These are phyloP conservation scores for Penicillium alfredii DNA, from an alignment of 495 filamentous ascomycete genomes.

Conservation along the genomic window DNA sequence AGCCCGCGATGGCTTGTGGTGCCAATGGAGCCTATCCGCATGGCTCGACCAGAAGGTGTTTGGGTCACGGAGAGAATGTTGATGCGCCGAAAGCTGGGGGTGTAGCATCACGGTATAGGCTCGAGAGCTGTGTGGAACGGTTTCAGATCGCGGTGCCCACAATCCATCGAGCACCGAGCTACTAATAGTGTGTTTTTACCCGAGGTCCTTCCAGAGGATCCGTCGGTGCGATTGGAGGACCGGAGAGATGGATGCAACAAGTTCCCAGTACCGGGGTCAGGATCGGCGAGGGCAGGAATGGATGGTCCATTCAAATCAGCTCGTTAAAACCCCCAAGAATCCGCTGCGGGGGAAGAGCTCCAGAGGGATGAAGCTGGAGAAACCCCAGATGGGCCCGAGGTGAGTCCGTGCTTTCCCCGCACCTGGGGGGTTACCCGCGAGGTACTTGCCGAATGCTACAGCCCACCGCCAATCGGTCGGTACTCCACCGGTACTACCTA, in stretches of 20 bases:
- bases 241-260: conserved; percentile 1
- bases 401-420: conserved; percentile 8
- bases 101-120: conserved; percentile 24
- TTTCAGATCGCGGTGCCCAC: too few species aligned
- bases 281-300: too few species aligned
- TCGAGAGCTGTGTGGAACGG: too few species aligned
- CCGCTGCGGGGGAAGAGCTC: too few species aligned
- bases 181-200: neutral
- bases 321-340: too few species aligned
- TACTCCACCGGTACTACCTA: too few species aligned
- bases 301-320: too few species aligned
- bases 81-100: conserved; percentile 35
- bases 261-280: too few species aligned
- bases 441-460: too few species aligned
- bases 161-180: too few species aligned
- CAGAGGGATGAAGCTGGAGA: neutral
- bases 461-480: too few species aligned
- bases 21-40: conserved; percentile 72
- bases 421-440: neutral
- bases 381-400: conserved; percentile 4
- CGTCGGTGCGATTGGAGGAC: conserved; percentile 1
- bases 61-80: conserved; percentile 45
- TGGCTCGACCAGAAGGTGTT: conserved; percentile 73
- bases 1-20: conserved; percentile 54
- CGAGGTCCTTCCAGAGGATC: conserved; percentile 3